Evolutionary conservation across 208 protist species (phyloP), one percentile per base, ranked within the genome.

Genomic region (Balamuthia mandrillaris): DNA sequence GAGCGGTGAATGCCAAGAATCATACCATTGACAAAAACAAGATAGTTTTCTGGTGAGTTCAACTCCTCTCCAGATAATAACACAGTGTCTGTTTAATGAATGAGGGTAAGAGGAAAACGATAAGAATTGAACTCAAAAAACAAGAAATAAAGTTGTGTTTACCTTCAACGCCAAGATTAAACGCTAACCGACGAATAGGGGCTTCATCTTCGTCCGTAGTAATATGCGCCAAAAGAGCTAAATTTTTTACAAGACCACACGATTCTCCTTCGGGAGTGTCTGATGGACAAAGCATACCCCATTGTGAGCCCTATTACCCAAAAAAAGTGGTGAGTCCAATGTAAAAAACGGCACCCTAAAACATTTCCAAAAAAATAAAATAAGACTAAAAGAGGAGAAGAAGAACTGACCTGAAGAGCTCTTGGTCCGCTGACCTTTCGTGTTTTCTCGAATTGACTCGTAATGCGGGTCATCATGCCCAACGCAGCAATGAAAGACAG

Each of bases 161-260:
- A 75, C n/a, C 89, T 87, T 95, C 89, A 4, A 95, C 90, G 65
- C 91, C 93, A 0, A 95, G 66, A 61, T 93, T 89, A 61, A 88
- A 84, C 7, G 89, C 79, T 12, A 96, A 45, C 21, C 88, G 56
- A 0, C 81, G 14, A n/a, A 96, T 77, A 29, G 94, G 94, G 7
- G 81, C 88, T 66, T 96, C 94, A 70, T 98, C 95, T 60, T 97
- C 92, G 88, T 99, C 96, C 0, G 97, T 96, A 3, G 98, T 99
- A 24, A 99, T 96, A 79, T 99, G 96, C 29, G 97, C 97, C 24
- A 99, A 93, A 10, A 98, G 95, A 9, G 98, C 95, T 54, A 99
- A 96, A 90, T 99, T 99, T 92, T 99, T 99, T 3, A 99, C 98
- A 0, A 99, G 91, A 56, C 99, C 99, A 78, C 98, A 99, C 61